Percentiles rank a stretch among this genome's conserved stretches.
Evolutionary conservation across 208 protist species (phyloP).

Genomic region (Naegleria fowleri): DNA sequence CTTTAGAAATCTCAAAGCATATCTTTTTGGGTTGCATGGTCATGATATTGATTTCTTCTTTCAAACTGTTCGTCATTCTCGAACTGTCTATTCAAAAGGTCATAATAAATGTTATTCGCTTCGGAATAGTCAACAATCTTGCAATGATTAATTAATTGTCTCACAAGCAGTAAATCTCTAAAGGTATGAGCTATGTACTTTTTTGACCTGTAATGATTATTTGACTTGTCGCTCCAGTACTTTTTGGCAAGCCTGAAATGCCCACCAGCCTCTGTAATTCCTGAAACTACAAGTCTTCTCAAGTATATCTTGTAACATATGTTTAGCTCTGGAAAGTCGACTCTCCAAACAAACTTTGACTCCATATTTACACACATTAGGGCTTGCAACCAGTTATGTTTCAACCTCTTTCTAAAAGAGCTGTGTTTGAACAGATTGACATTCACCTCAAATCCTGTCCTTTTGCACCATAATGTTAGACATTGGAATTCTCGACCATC

Average conservation of each 20-base stretch:
- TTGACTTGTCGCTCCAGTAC: neutral
- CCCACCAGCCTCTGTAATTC: neutral
- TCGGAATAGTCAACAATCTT: neutral
- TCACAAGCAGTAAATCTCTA: neutral
- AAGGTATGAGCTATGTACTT: slow-evolving; percentile 17
- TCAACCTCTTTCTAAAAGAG: neutral
- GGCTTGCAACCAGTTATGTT: slow-evolving; percentile 8
- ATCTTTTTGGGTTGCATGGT: neutral
- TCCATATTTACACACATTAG: neutral
- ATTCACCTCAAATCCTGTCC: neutral
- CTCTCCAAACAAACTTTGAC: neutral
- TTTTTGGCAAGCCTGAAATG: slow-evolving; percentile 2
- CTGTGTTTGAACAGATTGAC: neutral
- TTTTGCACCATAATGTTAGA: neutral
- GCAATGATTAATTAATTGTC: neutral
- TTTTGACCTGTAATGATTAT: neutral
- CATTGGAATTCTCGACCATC: neutral
- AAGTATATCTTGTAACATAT: neutral
- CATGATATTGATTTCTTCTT: neutral
- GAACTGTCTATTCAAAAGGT: neutral
- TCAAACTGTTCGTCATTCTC: neutral
- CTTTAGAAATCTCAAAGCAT: neutral
- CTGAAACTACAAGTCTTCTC: neutral
- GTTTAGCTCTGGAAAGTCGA: neutral
- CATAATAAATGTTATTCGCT: slow-evolving; percentile 11